Base-by-base conservation (phyloP, 2,329 filamentous ascomycete species). In the Nigrospora sphaerica region DNA sequence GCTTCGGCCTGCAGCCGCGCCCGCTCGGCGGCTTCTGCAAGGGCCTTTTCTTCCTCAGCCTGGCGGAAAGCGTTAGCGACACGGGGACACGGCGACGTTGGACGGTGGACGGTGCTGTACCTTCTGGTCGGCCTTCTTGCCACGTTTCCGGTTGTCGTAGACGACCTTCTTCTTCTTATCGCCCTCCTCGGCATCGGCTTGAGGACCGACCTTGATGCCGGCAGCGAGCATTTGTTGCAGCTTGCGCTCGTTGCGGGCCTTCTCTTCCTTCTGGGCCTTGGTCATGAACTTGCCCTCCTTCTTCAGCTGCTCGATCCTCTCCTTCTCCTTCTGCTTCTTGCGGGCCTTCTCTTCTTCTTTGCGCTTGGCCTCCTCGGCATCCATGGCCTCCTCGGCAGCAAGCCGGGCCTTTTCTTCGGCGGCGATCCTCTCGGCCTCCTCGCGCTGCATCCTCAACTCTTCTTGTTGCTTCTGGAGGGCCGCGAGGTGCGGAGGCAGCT, bases 261-360 rank as follows among this genome's bases (percentile, higher is more conserved):
- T 88, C 61, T 88, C 86, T 58, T 91, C 86, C 61, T 83, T 87
- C 63, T 95, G 87, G 13, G 88, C 87, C 68, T 92, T 91, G 54
- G 88, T 92, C 59, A 92, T 71, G 67, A 86, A 92, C 61, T 88
- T 92, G 63, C 88, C 88, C 64, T 90, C 87, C 65, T 86, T 88
- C 78, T 92, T 93, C 47, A 89, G 78, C 69, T 92, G 85, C 62
- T 93, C 88, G 50, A 92, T 83, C 67, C 80, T 88, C 65, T 91
- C 86, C 73, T 87, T 92, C 59, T 95, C 88, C 62, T 81, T 89
- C 59, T 89, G 86, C 74, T 92, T 93, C 75, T 87, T 92, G 38
- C 81, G 68, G 2, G 82, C 81, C 66, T 81, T 88, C 44, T 82
- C 81, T 60, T 92, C 88, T 58, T 88, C 86, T 54, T 73, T 82